Base-by-base conservation (phyloP, 2,329 filamentous ascomycete genomes). In the Cladobotryum protrusum region DNA sequence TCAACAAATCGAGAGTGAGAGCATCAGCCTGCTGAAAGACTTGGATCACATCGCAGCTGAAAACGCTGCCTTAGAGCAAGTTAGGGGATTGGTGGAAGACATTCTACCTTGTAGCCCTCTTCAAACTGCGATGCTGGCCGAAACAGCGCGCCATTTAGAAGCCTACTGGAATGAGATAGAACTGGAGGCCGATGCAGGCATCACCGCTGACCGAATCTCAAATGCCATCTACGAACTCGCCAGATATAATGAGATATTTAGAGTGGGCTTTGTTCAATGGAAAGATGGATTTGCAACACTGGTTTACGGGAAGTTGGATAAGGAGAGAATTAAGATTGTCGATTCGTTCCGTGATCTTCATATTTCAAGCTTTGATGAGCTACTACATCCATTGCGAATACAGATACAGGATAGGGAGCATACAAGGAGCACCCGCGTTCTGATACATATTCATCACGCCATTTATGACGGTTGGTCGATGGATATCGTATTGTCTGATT, bases 381-480 rank as follows among this genome's bases (percentile, higher is more conserved):
- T 74, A 13, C 68, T 87, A 2, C 70, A 47, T 3, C 88, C 89
- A 0, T 70, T 91, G 13, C 68, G 64, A 14, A 67, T 89, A n/a
- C 77, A 87, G 52, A 67, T 90, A 2, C 37, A 48, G 8, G 57
- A 57, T 12, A 32, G 46, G 7, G 15, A 56, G 15, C 17, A 29
- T 8, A 45, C 61, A 4, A 49, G 55, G 43, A 48, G 62, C 3
- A 59, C 62, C 32, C 57, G 70, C 8, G 45, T 63, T 4, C 66
- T 79, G 11, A 47, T 88, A 41, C 74, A 85, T 12, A 72, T 95
- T 0, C 90, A 95, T 62, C 91, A 96, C 66, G 83, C 88, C 1
- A 64, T 95, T 1, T 96, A 95, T 61, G 91, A 96, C 65, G 91
- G 90, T n/a, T 96, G 91, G 91, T 91, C 89, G 0, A 77, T 90